Percentiles rank a stretch among this genome's conserved stretches.
Evolutionary conservation across 331 rosid genomes (phyloP).

Genomic region (Saraca asoca): DNA sequence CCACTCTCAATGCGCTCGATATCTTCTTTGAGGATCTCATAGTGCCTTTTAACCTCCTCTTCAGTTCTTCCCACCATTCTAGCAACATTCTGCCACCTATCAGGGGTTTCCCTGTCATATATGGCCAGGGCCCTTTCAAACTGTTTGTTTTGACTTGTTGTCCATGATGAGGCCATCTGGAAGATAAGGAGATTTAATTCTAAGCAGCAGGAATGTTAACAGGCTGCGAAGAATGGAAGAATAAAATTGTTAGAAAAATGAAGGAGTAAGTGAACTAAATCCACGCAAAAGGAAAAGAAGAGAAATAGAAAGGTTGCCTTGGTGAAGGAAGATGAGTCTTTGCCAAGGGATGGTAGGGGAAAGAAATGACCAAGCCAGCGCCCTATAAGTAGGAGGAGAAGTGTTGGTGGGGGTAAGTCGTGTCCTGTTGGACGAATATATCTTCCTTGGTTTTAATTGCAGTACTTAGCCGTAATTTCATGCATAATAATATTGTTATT

Average conservation of each 20-base stretch:
- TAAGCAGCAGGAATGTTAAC: neutral
- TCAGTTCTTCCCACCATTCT: slow-evolving; percentile 64
- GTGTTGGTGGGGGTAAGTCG: slow-evolving; percentile 41
- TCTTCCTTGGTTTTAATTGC: slow-evolving; percentile 23
- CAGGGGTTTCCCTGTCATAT: slow-evolving; percentile 70
- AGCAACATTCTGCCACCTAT: slow-evolving; percentile 83
- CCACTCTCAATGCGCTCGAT: slow-evolving; percentile 64
- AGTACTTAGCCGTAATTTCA: no score
- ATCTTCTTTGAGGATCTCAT: slow-evolving; percentile 68
- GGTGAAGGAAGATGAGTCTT: slow-evolving; percentile 12
- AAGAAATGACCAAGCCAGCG: slow-evolving; percentile 43
- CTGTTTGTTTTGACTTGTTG: slow-evolving; percentile 58
- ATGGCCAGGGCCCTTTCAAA: slow-evolving; percentile 76
- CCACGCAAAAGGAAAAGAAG: slow-evolving; percentile 11
- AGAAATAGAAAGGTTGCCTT: slow-evolving; percentile 18
- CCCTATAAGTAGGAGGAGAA: slow-evolving; percentile 64
- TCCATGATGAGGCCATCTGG: slow-evolving; percentile 69
- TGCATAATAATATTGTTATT: no score
- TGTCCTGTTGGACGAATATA: slow-evolving; percentile 58
- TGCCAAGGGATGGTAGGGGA: slow-evolving; percentile 44
- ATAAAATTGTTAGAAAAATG: neutral
- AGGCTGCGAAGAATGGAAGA: neutral
- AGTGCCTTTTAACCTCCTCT: slow-evolving; percentile 68
- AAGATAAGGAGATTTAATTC: neutral
- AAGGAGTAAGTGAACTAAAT: slow-evolving; percentile 4